Evolutionary conservation across 139 green algal species (phyloP).

Genomic region (Gonium pectorale): DNA sequence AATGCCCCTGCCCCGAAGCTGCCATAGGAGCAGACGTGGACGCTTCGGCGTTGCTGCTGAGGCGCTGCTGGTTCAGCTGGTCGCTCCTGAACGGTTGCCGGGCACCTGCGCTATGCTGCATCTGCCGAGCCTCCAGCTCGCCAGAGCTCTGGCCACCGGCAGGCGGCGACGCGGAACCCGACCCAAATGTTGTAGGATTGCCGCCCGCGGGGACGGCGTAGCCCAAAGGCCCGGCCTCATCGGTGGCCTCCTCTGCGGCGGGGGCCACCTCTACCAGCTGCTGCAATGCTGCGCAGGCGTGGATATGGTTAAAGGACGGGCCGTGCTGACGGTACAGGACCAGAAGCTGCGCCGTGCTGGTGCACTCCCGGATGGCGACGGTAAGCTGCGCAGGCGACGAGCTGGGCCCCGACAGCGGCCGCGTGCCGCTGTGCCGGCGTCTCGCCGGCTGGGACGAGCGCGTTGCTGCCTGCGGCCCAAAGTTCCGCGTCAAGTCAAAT

Average conservation of each 20-base stretch:
- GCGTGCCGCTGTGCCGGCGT: no score
- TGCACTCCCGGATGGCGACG: not conserved
- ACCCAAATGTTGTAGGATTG: no score
- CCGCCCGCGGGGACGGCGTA: no score
- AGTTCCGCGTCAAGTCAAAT: no score
- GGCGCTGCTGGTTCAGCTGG: not conserved
- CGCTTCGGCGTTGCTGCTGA: constrained; percentile 4
- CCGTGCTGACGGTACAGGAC: not conserved
- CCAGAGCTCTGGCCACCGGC: not conserved
- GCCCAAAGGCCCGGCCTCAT: no score
- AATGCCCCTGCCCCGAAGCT: no score
- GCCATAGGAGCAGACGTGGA: constrained; percentile 18
- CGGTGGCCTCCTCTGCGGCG: not conserved
- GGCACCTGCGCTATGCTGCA: no score
- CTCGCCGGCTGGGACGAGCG: no score
- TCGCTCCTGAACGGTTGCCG: no score
- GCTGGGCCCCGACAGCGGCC: no score
- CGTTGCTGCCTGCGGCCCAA: no score
- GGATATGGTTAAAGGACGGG: not conserved
- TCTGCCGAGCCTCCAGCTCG: not conserved
- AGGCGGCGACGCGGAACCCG: no score
- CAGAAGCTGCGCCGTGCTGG: not conserved
- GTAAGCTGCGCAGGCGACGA: not conserved
- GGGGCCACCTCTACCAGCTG: constrained; percentile 10
- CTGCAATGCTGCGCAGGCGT: constrained; percentile 7